Conservation (phyloP, 1,284 basidiomycete genomes). For the Entoloma clypeatum region DNA sequence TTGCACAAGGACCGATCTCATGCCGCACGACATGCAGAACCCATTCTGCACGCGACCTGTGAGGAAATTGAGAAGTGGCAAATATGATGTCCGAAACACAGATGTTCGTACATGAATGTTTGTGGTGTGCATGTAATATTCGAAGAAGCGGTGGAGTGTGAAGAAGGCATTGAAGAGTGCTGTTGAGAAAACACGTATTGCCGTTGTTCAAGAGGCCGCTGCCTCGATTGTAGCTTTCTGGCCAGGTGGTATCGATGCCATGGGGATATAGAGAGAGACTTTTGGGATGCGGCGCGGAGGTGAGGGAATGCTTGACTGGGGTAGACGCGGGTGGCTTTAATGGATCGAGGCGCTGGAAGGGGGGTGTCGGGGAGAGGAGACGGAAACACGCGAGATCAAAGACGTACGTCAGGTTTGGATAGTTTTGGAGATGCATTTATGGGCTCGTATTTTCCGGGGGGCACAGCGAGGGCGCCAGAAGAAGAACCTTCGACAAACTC, state of each 20-base stretch:
- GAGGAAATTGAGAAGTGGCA: constrained; percentile 8
- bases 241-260: constrained; percentile 59
- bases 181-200: constrained; percentile 98
- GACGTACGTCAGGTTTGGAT: constrained; percentile 39
- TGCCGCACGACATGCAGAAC: constrained; percentile 79
- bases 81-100: constrained; percentile 4
- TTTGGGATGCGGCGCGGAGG: constrained; percentile 27
- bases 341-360: constrained; percentile 18
- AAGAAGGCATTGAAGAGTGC: constrained; percentile 88
- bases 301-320: constrained; percentile 14
- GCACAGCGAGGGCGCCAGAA: constrained; percentile 61
- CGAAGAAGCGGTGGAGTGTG: constrained; percentile 90
- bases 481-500: constrained; percentile 82
- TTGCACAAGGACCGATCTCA: constrained; percentile 52
- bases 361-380: constrained; percentile 1
- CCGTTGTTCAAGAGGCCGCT: constrained; percentile 85
- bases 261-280: constrained; percentile 42
- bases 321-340: constrained; percentile 16
- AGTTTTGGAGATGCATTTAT: constrained; percentile 61
- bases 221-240: constrained; percentile 43
- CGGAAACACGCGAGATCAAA: constrained; percentile 7
- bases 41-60: constrained; percentile 51
- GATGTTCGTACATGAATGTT: constrained; percentile 44
- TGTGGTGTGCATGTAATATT: constrained; percentile 58
- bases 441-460: constrained; percentile 72